Evolutionary conservation across 2,329 filamentous ascomycete species (phyloP), one percentile per base, ranked within the genome.

Genomic region (Calycina herbarum): DNA sequence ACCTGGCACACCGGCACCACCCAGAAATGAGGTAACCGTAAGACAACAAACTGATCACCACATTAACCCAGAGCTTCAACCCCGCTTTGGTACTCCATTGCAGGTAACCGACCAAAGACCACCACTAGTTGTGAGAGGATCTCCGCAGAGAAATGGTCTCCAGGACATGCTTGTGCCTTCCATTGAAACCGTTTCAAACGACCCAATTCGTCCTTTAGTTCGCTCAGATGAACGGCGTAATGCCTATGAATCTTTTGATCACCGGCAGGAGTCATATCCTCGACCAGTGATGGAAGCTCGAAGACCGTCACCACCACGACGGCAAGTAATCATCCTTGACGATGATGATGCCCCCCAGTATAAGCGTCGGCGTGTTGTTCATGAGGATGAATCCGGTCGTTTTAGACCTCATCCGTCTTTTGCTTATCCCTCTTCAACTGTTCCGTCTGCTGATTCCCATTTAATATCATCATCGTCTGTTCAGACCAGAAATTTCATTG

Each of bases 141-240:
- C 71, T 66, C 67, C 71, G 59, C 60, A 69, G 40, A 72, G 64
- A 57, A 63, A 70, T 67, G 69, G 69, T 54, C 67, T 74, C 2
- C 72, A 76, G 70, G 74, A 76, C 59, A 68, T 75, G 68, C 73
- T 73, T 63, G 71, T 76, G 54, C 71, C 72, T 66, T 76, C 75
- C 20, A 75, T 76, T 72, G 75, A 76, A 69, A 70, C 69, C 63
- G 31, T 64, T 57, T 67, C 70, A 69, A 71, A 68, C 68, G 70
- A 74, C 70, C 48, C 60, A 40, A 58, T 65, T 5, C 56, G 64
- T 64, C 62, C 66, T 42, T 61, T 70, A 65, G 63, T 67, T 58
- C 69, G 62, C 51, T 61, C 66, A 66, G 65, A 72, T 65, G 68
- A 70, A 65, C 64, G 66, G 48, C 54, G 64, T 54, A 65, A 66